These are phyloP conservation scores for Penicillium salamii DNA, from an alignment of 495 filamentous ascomycete genomes.

Conservation along the genomic window DNA sequence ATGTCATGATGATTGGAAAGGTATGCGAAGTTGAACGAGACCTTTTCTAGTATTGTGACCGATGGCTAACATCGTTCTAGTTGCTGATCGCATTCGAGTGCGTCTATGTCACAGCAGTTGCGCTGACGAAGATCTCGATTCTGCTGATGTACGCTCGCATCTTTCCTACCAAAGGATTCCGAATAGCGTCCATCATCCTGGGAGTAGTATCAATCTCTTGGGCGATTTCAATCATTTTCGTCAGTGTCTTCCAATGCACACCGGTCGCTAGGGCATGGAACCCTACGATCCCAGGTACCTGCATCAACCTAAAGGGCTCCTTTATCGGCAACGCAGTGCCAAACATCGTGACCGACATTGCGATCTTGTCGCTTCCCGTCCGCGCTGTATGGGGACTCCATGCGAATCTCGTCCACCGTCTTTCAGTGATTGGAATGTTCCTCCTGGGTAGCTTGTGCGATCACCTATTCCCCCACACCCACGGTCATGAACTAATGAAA, in stretches of 20 bases:
- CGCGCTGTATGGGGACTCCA: conserved; percentile 42
- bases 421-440: conserved; percentile 14
- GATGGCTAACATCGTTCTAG: no score
- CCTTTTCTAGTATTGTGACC: no score
- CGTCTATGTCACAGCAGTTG: conserved; percentile 7
- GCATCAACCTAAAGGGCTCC: conserved; percentile 43
- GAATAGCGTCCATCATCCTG: conserved; percentile 35
- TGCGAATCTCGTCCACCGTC: conserved; percentile 4
- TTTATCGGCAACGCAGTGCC: conserved; percentile 47
- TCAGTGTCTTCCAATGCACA: conserved; percentile 44
- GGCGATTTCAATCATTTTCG: conserved; percentile 39
- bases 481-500: neutral
- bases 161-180: conserved; percentile 37
- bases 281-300: conserved; percentile 28
- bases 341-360: conserved; percentile 46
- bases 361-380: conserved; percentile 45
- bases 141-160: conserved; percentile 45
- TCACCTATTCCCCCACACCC: neutral
- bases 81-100: conserved; percentile 12
- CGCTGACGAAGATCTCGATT: conserved; percentile 34
- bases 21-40: no score
- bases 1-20: conserved; percentile 11
- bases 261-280: conserved; percentile 43
- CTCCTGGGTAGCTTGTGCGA: conserved; percentile 18
- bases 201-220: conserved; percentile 37